These are phyloP conservation scores for Fraxinus cuspidata DNA, from an alignment of 257 asterid species.

Conservation along the genomic window DNA sequence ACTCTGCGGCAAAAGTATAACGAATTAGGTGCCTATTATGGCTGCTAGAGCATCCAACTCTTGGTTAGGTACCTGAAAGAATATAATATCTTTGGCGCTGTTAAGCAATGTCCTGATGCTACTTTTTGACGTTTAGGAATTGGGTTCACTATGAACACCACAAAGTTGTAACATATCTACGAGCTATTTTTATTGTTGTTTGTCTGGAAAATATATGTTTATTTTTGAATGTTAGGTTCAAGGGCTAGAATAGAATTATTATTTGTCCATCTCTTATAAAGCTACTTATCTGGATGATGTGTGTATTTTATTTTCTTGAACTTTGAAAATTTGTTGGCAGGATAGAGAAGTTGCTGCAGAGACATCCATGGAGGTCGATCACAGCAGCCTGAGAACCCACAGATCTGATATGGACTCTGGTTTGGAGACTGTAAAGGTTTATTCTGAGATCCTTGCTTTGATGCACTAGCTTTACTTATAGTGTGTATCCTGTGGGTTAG, in stretches of 20 bases:
- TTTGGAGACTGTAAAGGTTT: constrained; percentile 56
- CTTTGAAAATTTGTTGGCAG: constrained; percentile 48
- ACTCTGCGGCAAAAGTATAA: constrained; percentile 20
- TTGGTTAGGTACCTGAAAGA: neutral
- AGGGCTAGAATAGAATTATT: neutral
- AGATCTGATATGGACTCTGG: constrained; percentile 33
- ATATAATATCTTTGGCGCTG: neutral
- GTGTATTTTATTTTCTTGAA: constrained; percentile 2
- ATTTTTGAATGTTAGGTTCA: neutral
- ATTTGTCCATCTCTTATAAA: neutral
- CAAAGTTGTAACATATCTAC: neutral
- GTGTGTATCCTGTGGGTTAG: constrained; percentile 13
- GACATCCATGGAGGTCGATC: constrained; percentile 38
- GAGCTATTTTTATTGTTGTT: neutral
- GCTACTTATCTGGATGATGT: neutral
- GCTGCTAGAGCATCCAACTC: constrained; percentile 11
- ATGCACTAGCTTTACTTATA: constrained; percentile 10
- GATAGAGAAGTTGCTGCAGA: constrained; percentile 42
- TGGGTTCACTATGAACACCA: neutral
- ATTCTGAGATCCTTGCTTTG: constrained; percentile 25
- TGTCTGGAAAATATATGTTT: neutral
- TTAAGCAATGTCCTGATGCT: neutral
- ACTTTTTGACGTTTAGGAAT: neutral
- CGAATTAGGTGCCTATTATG: constrained; percentile 6
- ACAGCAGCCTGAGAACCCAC: constrained; percentile 29